Conservation (phyloP, 1,284 basidiomycete genomes). For the Cutaneotrichosporon dermatis region DNA sequence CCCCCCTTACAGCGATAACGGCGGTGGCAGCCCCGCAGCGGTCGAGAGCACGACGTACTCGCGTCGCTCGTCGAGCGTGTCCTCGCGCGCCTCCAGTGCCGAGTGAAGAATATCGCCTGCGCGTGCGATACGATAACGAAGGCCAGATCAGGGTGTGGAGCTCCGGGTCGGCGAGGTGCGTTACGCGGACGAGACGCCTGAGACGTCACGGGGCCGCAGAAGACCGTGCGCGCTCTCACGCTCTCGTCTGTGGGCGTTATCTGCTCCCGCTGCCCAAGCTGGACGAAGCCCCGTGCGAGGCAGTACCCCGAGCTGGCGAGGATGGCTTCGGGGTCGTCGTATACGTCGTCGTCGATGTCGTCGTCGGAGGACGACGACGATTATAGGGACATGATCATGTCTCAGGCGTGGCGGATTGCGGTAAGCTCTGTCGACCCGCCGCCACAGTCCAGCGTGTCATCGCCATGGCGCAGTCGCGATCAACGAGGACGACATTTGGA, state of each 20-base stretch:
- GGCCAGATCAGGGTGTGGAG: slow-evolving; percentile 30
- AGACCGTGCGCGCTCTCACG: slow-evolving; percentile 25
- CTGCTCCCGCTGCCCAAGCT: slow-evolving; percentile 11
- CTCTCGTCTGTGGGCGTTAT: slow-evolving; percentile 28
- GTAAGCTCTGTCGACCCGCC: slow-evolving; percentile 23
- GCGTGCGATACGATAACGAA: slow-evolving; percentile 34
- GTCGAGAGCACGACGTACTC: slow-evolving; percentile 68
- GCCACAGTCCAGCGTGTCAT: not conserved
- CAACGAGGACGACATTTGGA: too few species aligned
- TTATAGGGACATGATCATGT: slow-evolving; percentile 49
- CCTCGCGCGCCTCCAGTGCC: slow-evolving; percentile 73
- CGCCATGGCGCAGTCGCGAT: not conserved
- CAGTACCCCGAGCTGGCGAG: not conserved
- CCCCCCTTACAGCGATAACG: slow-evolving; percentile 18
- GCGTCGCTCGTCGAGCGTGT: slow-evolving; percentile 77
- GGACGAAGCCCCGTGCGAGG: not conserved
- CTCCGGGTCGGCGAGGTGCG: slow-evolving; percentile 38
- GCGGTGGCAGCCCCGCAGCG: not conserved
- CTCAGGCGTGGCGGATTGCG: slow-evolving; percentile 52
- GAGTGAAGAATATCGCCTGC: slow-evolving; percentile 63
- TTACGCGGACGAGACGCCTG: slow-evolving; percentile 41
- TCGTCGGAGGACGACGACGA: slow-evolving; percentile 20
- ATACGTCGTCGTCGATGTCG: slow-evolving; percentile 23
- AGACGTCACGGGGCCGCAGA: slow-evolving; percentile 6
- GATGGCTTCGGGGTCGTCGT: slow-evolving; percentile 21